Base-by-base conservation (phyloP, 768 basidiomycete genomes). In the Guyanaporus albipodus region DNA sequence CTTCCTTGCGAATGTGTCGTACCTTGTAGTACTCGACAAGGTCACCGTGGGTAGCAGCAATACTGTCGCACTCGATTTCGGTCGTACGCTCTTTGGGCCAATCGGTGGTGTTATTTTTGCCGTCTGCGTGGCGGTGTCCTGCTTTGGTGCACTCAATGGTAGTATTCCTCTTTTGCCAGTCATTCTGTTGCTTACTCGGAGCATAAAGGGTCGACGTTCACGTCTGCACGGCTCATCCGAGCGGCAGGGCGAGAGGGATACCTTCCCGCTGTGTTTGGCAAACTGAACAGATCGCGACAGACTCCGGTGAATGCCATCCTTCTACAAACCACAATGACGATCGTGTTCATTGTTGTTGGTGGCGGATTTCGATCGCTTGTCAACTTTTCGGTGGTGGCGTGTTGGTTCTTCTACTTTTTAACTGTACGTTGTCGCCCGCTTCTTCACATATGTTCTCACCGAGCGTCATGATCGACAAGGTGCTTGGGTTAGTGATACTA, bases 91-190 rank as follows among this genome's bases (percentile, higher is more conserved):
- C 8, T 89, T 94, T 53, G 95, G 95, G 3, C 80, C 85, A 5
- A 66, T 85, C n/a, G 95, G 96, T 24, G 93, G 87, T 1, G 78
- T 81, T 6, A 57, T 92, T 14, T 96, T 99, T 62, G 91, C 95
- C 1, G 74, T 84, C 41, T 82, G 92, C 77, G 95, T 99, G 12
- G 90, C 92, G 1, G 76, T 97, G 48, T 96, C 93, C 3, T 96
- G 92, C 63, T 91, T 99, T 54, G 95, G 95, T 15, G 92, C 96
- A 2, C 68, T 99, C 42, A 95, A 96, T 62, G 88, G 92, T 81
- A 56, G 34, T 53, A 61, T 59, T n/a, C 45, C 23, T 19, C 24
- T 6, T 48, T 15, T 35, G 36, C 12, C 29, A 29, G 15, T 8
- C 23, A 6, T 44, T 33, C 2, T 9, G 26, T 43, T 15, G 17